Evolutionary conservation across 306 rosid genomes (phyloP).

Genomic region (Cicer judaicum): DNA sequence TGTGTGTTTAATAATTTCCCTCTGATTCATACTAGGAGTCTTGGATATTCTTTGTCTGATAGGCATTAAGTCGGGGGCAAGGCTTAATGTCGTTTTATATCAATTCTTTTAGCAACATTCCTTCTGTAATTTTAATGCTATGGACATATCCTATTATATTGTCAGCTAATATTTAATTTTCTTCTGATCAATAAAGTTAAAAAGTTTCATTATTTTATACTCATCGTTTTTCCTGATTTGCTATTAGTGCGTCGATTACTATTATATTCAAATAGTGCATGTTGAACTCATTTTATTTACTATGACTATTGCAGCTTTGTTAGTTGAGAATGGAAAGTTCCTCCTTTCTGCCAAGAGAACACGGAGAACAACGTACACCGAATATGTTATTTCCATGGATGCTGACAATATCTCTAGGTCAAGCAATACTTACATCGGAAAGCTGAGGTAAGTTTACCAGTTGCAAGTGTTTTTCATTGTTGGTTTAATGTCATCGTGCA

Average conservation of each 20-base stretch:
- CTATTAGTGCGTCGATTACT: neutral
- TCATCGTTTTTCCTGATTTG: no score
- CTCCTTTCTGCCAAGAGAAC: conserved; percentile 93
- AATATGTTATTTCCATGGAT: conserved; percentile 89
- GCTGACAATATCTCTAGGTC: conserved; percentile 87
- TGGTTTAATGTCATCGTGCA: neutral
- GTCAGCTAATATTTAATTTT: no score
- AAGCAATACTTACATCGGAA: conserved; percentile 87
- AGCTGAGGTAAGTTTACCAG: conserved; percentile 64
- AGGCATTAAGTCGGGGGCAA: conserved; percentile 1
- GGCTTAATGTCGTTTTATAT: neutral
- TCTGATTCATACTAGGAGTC: conserved; percentile 11
- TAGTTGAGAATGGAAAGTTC: conserved; percentile 89
- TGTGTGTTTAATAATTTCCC: conserved; percentile 3
- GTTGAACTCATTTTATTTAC: neutral
- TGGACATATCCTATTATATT: neutral
- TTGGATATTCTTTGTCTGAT: conserved; percentile 14
- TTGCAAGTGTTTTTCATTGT: conserved; percentile 21
- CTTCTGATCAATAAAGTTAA: no score
- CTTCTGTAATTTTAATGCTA: neutral
- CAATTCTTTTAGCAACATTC: neutral
- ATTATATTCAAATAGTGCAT: neutral
- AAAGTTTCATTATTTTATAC: no score
- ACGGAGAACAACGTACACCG: conserved; percentile 89
- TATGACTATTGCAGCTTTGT: conserved; percentile 62